These are phyloP conservation scores for Hyphopichia buzzinii DNA, from an alignment of 1,139 yeast genomes.

Conservation along the genomic window DNA sequence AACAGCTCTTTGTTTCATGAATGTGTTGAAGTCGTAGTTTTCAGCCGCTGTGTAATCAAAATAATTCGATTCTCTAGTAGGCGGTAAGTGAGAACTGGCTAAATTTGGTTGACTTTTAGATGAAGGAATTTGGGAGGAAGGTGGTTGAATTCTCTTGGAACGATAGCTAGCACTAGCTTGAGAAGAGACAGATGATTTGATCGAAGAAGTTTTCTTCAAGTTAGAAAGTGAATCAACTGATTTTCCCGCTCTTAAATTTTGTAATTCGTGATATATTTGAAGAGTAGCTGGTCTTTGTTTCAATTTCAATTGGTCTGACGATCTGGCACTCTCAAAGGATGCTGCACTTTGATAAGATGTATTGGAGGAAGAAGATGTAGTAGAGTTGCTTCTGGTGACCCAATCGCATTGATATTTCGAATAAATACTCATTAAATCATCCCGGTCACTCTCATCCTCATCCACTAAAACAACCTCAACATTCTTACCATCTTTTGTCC, in stretches of 20 bases:
- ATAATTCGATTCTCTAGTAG: conserved; percentile 14
- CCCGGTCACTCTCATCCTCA: conserved; percentile 26
- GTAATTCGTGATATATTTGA: conserved; percentile 8
- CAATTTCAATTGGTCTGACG: conserved; percentile 18
- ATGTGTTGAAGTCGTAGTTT: conserved; percentile 37
- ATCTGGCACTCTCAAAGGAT: conserved; percentile 17
- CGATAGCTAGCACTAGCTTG: conserved; percentile 15
- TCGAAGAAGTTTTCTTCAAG: conserved; percentile 1
- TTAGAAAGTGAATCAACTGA: not conserved
- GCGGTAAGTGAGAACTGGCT: conserved; percentile 5
- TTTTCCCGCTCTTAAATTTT: conserved; percentile 1
- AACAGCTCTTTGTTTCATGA: conserved; percentile 27
- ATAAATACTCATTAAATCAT: conserved; percentile 41
- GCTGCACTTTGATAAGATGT: conserved; percentile 15
- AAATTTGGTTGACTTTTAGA: conserved; percentile 5
- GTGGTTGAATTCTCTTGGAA: conserved; percentile 18
- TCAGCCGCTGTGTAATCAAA: conserved; percentile 33
- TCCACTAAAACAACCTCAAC: conserved; percentile 49
- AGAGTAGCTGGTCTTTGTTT: conserved; percentile 11
- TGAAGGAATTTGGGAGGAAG: conserved; percentile 1
- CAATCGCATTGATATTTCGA: conserved; percentile 40
- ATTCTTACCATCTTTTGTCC: conserved; percentile 37
- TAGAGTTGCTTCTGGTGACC: conserved; percentile 22
- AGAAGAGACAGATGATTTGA: conserved; percentile 6
- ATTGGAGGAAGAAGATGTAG: conserved; percentile 7